These are phyloP conservation scores for Beauveria bassiana DNA, from an alignment of 2,329 filamentous ascomycete species.

Conservation along the genomic window DNA sequence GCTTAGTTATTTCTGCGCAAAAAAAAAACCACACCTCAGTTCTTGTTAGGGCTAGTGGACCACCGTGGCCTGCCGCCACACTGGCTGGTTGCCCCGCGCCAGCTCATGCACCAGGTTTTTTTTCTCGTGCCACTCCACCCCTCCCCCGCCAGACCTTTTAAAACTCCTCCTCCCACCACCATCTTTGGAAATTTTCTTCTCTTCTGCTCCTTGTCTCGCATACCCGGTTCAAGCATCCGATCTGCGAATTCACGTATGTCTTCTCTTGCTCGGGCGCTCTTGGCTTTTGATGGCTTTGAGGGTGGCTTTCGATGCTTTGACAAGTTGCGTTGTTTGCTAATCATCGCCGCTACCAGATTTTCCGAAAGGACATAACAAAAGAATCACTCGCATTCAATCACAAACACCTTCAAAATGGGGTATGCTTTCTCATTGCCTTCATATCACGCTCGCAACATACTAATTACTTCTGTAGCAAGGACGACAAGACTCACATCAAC, in stretches of 20 bases:
- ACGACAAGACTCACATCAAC: constrained; percentile 94
- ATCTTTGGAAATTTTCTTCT: constrained; percentile 27
- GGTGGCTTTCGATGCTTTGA: neutral
- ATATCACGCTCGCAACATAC: neutral
- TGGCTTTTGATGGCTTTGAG: neutral
- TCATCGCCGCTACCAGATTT: constrained; percentile 15
- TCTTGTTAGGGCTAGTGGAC: constrained; percentile 9
- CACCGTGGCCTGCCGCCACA: neutral
- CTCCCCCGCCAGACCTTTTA: constrained; percentile 26
- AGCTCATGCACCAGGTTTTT: constrained; percentile 17
- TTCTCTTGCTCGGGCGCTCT: constrained; percentile 3
- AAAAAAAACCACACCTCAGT: neutral
- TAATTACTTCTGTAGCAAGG: constrained; percentile 57
- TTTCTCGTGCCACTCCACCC: constrained; percentile 18
- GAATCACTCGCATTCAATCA: constrained; percentile 15
- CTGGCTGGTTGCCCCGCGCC: constrained; percentile 27
- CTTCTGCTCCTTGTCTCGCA: constrained; percentile 36
- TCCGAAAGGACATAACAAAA: constrained; percentile 17
- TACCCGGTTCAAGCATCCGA: constrained; percentile 38
- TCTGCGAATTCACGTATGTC: constrained; percentile 32
- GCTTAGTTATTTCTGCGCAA: neutral
- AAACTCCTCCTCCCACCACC: constrained; percentile 31
- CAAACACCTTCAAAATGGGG: constrained; percentile 30
- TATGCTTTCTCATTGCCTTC: constrained; percentile 11
- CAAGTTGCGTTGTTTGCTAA: constrained; percentile 13